These are phyloP conservation scores for Chondrostereum purpureum DNA, from an alignment of 1,284 basidiomycete genomes.

Conservation along the genomic window DNA sequence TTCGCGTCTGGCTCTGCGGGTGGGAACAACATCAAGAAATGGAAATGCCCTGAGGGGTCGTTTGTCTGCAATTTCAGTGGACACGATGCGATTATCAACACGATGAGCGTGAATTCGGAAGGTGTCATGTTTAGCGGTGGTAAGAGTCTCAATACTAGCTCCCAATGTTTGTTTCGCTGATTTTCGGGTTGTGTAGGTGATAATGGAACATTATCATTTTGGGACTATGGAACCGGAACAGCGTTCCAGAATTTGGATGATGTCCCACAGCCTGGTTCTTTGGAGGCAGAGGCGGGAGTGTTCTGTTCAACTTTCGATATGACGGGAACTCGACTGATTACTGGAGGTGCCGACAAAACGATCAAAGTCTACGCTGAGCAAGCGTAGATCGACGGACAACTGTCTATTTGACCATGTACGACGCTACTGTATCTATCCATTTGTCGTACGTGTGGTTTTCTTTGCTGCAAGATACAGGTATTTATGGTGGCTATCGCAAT, in stretches of 20 bases:
- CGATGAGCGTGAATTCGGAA: conserved; percentile 88
- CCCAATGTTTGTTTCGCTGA: conserved; percentile 12
- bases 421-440: too few species aligned
- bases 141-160: conserved; percentile 27
- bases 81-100: conserved; percentile 97
- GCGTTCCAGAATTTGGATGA: conserved; percentile 95
- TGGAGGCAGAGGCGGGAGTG: conserved; percentile 92
- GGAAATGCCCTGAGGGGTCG: conserved; percentile 94
- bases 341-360: conserved; percentile 97
- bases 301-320: conserved; percentile 96
- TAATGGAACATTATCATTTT: conserved; percentile 84
- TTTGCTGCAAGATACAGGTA: too few species aligned
- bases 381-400: too few species aligned
- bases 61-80: conserved; percentile 96
- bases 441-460: too few species aligned
- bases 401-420: too few species aligned
- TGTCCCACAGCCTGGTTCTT: conserved; percentile 91
- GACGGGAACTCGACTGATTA: conserved; percentile 92
- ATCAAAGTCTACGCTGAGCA: conserved; percentile 64
- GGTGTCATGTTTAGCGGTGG: conserved; percentile 97
- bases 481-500: conserved; percentile 5
- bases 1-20: conserved; percentile 94
- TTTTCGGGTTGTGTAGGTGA: conserved; percentile 60
- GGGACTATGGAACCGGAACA: conserved; percentile 93
- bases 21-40: conserved; percentile 99